Base-by-base conservation (phyloP, 345 rosid species). In the Laguncularia racemosa region DNA sequence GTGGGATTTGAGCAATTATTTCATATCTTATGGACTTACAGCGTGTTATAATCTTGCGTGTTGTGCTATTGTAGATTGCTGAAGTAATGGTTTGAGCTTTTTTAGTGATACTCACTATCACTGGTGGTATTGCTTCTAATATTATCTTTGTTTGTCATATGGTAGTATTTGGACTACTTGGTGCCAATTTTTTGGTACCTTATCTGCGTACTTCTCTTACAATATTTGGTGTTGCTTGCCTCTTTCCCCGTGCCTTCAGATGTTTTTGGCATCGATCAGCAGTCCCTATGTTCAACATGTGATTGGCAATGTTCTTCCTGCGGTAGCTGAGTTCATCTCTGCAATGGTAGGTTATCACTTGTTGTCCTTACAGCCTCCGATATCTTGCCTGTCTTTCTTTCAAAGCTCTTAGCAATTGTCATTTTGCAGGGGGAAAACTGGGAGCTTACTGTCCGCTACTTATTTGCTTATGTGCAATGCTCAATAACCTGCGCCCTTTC, bases 221-320 rank as follows among this genome's bases (percentile, higher is more conserved):
- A n/a, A 38, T 56, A 26, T 52, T 13, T 28, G 54, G 26, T 2
- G 48, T 20, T 16, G 49, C 26, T 23, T 53, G 40, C 40, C 23
- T 50, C 23, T 57, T 55, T 60, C 47, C 6, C 28, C 55, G 59
- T 51, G 56, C 33, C 57, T 12, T 64, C 79, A 91, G 98, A 72
- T 81, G 56, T 44, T 53, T 67, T 73, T 80, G 62, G 64, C 84
- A 23, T 66, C 68, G 16, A 61, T 71, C 40, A 76, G 72, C 68
- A 81, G 58, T 64, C 77, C 45, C 8, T 83, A 70, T 67, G 53
- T 84, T 78, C 84, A 66, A 59, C 91, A 88, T 79, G 67, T 76
- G 72, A 80, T 73, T 6, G 82, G 84, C 67, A 84, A 76, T 59
- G 59, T 85, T 56, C 84, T 91, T 69, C 76, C 63, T 16, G 66